These are phyloP conservation scores for Blastocladiella emersonii DNA, from an alignment of 371 early-diverging fungal genomes.

Conservation along the genomic window DNA sequence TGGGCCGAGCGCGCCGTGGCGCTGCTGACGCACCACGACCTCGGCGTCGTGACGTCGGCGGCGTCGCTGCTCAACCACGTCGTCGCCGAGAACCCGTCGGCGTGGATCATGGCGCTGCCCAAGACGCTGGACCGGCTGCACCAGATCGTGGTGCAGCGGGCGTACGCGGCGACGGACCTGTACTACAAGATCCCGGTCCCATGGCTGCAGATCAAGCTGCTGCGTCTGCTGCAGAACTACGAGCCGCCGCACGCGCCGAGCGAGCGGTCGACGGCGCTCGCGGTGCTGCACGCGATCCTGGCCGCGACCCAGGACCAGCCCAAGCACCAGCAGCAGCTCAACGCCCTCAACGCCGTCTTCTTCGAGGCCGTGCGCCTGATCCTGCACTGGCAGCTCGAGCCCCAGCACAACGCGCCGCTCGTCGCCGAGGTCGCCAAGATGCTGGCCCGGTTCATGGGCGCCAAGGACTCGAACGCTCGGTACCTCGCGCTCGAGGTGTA, in stretches of 20 bases:
- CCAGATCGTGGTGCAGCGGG: conserved; percentile 74
- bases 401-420: conserved; percentile 70
- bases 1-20: conserved; percentile 74
- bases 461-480: conserved; percentile 88
- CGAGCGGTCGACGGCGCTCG: conserved; percentile 27
- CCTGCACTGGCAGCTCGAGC: conserved; percentile 46
- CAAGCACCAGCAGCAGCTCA: conserved; percentile 91
- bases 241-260: neutral
- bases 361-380: conserved; percentile 92
- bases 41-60: conserved; percentile 78
- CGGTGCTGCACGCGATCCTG: conserved; percentile 61
- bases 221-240: conserved; percentile 68
- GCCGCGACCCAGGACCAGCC: conserved; percentile 70
- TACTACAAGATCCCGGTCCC: conserved; percentile 95
- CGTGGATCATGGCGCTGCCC: conserved; percentile 53
- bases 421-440: conserved; percentile 67
- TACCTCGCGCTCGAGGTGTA: conserved; percentile 92
- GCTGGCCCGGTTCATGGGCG: conserved; percentile 73
- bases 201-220: conserved; percentile 91
- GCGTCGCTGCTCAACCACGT: conserved; percentile 72
- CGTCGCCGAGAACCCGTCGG: conserved; percentile 74
- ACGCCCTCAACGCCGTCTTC: conserved; percentile 87
- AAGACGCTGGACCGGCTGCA: conserved; percentile 57
- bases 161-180: conserved; percentile 68
- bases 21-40: conserved; percentile 71